Evolutionary conservation across 768 basidiomycete genomes (phyloP).

Genomic region (Ramaria sp.): DNA sequence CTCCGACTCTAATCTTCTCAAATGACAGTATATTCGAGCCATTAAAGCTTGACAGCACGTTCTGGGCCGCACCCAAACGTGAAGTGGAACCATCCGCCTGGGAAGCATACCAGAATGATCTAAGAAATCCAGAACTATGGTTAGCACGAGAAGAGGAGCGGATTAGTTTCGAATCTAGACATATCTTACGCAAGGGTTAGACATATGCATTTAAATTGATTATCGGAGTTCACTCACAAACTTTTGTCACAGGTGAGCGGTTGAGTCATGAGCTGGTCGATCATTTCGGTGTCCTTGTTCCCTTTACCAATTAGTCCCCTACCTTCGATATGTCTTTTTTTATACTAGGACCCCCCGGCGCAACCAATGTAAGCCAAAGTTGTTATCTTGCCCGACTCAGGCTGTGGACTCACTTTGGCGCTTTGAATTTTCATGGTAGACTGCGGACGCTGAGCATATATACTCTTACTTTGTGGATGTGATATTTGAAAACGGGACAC

Average conservation of each 20-base stretch:
- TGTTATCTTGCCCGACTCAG: background rate
- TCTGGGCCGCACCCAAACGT: background rate
- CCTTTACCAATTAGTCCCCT: background rate
- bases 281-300: background rate
- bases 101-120: background rate
- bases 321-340: background rate
- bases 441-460: background rate
- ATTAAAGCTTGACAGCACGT: background rate
- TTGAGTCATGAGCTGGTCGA: background rate
- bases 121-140: background rate
- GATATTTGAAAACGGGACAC: background rate
- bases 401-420: no score
- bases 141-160: slow-evolving; percentile 1
- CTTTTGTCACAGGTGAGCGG: background rate
- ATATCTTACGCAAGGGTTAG: background rate
- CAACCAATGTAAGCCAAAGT: background rate
- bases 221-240: background rate
- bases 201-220: background rate
- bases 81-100: background rate
- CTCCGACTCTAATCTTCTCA: background rate
- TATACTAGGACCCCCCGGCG: background rate
- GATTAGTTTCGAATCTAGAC: background rate
- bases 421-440: background rate
- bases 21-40: background rate
- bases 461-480: background rate